Evolutionary conservation across 2,329 filamentous ascomycete species (phyloP).

Genomic region (Diplodia seriata): DNA sequence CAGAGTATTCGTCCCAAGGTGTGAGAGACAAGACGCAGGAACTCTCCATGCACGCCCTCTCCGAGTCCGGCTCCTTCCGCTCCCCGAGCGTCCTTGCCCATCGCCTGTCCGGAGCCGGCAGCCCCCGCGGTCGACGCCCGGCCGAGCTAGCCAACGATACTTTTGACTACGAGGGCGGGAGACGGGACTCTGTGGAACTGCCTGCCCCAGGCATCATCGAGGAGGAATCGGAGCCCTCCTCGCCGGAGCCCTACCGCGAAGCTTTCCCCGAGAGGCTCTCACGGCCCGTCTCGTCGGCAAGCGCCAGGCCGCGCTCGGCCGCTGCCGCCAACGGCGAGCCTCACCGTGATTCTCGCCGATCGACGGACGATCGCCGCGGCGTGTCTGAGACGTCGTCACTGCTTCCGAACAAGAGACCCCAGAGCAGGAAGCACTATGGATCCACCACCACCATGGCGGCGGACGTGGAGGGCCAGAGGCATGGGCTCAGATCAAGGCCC

Average conservation of each 20-base stretch:
- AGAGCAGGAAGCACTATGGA: constrained; percentile 30
- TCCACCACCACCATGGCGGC: background rate
- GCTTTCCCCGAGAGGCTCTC: constrained; percentile 4
- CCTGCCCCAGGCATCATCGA: constrained; percentile 7
- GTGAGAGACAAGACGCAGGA: constrained; percentile 88
- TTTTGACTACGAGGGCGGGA: constrained; percentile 6
- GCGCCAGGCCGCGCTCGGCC: background rate
- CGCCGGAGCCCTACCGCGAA: constrained; percentile 7
- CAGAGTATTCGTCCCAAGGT: constrained; percentile 74
- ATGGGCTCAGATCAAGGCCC: constrained; percentile 1
- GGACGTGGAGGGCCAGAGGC: constrained; percentile 31
- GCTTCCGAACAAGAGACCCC: constrained; percentile 43
- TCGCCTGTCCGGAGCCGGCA: constrained; percentile 15
- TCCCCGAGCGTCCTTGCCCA: constrained; percentile 30
- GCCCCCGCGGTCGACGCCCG: constrained; percentile 21
- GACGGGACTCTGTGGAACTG: constrained; percentile 19
- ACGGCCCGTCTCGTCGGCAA: constrained; percentile 6
- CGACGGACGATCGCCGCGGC: constrained; percentile 16
- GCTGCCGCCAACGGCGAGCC: constrained; percentile 19
- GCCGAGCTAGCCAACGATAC: constrained; percentile 17
- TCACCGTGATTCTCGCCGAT: constrained; percentile 18
- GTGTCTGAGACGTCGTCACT: constrained; percentile 46
- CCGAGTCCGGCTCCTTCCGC: constrained; percentile 37
- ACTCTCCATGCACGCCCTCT: constrained; percentile 79
- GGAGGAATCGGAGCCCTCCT: constrained; percentile 27